Evolutionary conservation across 345 rosid species (phyloP).

Genomic region (Luvunga scandens): DNA sequence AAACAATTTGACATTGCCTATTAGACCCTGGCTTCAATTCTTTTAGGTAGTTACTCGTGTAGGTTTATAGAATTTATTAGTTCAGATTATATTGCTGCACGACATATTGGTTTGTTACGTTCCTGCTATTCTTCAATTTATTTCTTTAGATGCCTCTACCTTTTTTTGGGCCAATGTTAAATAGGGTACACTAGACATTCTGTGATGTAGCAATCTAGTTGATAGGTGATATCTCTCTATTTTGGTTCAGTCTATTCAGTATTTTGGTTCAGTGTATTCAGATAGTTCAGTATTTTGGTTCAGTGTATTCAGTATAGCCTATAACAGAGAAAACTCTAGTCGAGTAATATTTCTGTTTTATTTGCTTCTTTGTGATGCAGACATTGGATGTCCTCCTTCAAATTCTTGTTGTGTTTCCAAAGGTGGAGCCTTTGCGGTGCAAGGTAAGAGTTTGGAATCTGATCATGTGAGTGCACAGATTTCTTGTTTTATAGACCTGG

Average conservation of each 20-base stretch:
- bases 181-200: neutral
- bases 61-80: neutral
- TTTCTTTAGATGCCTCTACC: neutral
- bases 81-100: neutral
- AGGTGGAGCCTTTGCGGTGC: conserved; percentile 64
- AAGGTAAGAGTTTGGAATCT: conserved; percentile 57
- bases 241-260: neutral
- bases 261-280: neutral
- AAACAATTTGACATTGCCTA: neutral
- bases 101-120: neutral
- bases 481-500: conserved; percentile 1
- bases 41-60: neutral
- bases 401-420: conserved; percentile 80
- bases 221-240: neutral
- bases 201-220: neutral
- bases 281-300: too few species aligned
- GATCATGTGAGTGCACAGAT: neutral
- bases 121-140: neutral
- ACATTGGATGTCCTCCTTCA: conserved; percentile 84
- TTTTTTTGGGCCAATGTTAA: neutral
- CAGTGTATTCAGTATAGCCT: neutral
- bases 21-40: neutral
- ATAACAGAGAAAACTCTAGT: neutral
- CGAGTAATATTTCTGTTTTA: neutral
- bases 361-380: conserved; percentile 43